phyloP scores from a whole-genome alignment of 164 flowering plant species.

The Taxillus chinensis region DNA sequence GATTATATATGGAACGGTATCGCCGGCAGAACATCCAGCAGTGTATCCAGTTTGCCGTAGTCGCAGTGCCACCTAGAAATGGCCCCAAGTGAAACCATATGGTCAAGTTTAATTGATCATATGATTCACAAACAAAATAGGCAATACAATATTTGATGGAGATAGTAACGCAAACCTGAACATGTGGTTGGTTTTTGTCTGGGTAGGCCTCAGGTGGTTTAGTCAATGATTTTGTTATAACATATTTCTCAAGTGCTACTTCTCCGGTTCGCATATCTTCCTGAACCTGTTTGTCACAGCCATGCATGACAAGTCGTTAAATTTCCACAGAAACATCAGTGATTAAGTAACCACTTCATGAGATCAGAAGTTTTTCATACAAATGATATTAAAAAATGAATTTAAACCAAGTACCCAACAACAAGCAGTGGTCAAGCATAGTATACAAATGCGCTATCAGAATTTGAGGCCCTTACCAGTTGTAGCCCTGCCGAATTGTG shows the following conservation, averaged over 20 bases:
- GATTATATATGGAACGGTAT: conserved; percentile 85
- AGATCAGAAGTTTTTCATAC: no score
- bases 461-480: no score
- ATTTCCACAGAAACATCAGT: neutral
- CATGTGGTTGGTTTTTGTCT: conserved; percentile 96
- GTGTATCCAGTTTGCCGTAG: conserved; percentile 72
- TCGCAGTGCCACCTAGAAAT: conserved; percentile 75
- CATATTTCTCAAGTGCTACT: conserved; percentile 81
- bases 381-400: no score
- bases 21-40: conserved; percentile 79
- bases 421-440: no score
- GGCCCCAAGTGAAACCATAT: neutral
- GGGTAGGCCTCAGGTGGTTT: conserved; percentile 95
- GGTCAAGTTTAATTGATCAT: neutral
- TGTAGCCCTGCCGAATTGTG: no score
- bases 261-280: conserved; percentile 92
- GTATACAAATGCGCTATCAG: no score
- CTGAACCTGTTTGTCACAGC: conserved; percentile 49
- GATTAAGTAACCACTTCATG: no score
- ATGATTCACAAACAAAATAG: conserved; percentile 5
- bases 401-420: no score
- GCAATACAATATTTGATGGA: neutral
- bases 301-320: neutral
- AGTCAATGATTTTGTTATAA: conserved; percentile 84
- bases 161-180: conserved; percentile 42